These are phyloP conservation scores for Verticillium klebahnii DNA, from an alignment of 2,329 filamentous ascomycete species.

Conservation along the genomic window DNA sequence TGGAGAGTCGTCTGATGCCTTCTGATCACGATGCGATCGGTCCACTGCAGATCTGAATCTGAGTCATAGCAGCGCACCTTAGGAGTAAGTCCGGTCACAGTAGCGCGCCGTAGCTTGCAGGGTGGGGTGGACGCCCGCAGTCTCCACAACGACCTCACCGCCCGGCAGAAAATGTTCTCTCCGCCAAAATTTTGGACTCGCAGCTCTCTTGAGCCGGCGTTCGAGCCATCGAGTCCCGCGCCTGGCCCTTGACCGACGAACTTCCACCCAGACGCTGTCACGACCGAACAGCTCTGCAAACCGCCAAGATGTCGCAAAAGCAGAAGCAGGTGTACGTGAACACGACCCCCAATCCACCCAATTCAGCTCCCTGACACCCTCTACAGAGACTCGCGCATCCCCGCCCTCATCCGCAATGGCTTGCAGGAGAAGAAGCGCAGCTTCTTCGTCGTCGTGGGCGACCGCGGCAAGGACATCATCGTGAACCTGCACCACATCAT, in stretches of 20 bases:
- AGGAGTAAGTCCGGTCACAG: not conserved
- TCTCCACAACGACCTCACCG: conserved; percentile 7
- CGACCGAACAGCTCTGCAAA: conserved; percentile 6
- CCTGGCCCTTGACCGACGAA: conserved; percentile 2
- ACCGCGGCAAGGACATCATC: conserved; percentile 88
- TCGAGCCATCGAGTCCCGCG: conserved; percentile 4
- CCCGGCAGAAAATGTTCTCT: conserved; percentile 31
- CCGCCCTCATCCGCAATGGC: conserved; percentile 85
- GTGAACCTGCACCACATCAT: conserved; percentile 91
- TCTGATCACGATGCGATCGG: too few species aligned
- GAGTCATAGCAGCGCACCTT: not conserved
- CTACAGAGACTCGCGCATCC: conserved; percentile 78
- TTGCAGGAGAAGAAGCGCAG: conserved; percentile 94
- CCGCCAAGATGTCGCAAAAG: conserved; percentile 54
- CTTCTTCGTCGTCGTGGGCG: conserved; percentile 96
- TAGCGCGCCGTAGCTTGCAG: not conserved
- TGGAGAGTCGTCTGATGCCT: too few species aligned
- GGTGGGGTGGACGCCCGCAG: not conserved
- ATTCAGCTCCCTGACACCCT: not conserved
- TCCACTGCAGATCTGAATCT: too few species aligned
- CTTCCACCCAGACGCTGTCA: not conserved
- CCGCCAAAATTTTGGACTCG: conserved; percentile 29
- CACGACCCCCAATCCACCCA: rapidly evolving
- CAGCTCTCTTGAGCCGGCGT: conserved; percentile 1
- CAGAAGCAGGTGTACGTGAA: conserved; percentile 51